phyloP scores from a whole-genome alignment of 148 eudicot genomes.

The Salicornia ramosissima region DNA sequence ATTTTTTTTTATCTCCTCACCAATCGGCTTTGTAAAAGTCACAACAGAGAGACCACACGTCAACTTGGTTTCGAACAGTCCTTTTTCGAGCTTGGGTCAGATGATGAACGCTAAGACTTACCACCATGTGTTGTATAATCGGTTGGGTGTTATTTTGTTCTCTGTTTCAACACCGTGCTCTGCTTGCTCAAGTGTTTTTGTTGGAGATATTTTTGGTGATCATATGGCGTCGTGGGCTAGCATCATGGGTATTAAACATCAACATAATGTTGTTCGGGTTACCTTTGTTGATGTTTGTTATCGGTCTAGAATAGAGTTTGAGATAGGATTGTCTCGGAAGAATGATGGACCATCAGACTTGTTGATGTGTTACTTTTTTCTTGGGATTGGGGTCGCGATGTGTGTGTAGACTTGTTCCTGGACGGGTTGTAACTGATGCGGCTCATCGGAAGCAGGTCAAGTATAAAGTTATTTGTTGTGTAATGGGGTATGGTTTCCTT shows the following conservation, averaged over 20 bases:
- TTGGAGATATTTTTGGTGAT: neutral
- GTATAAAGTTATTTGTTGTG: too few species aligned
- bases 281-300: neutral
- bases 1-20: neutral
- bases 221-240: neutral
- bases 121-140: neutral
- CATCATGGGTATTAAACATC: neutral
- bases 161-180: neutral
- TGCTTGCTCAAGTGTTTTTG: neutral
- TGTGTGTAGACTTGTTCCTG: neutral
- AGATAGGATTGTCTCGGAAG: neutral
- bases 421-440: too few species aligned
- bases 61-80: neutral
- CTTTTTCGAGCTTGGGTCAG: neutral
- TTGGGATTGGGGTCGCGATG: neutral
- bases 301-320: neutral
- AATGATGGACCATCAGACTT: neutral
- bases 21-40: neutral
- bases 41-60: neutral
- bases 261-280: neutral
- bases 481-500: too few species aligned
- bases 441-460: too few species aligned
- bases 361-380: neutral
- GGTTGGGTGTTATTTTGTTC: neutral
- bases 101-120: neutral